Base-by-base conservation (phyloP, 73 alveolate genomes). In the Tetrahymena elliotti region DNA sequence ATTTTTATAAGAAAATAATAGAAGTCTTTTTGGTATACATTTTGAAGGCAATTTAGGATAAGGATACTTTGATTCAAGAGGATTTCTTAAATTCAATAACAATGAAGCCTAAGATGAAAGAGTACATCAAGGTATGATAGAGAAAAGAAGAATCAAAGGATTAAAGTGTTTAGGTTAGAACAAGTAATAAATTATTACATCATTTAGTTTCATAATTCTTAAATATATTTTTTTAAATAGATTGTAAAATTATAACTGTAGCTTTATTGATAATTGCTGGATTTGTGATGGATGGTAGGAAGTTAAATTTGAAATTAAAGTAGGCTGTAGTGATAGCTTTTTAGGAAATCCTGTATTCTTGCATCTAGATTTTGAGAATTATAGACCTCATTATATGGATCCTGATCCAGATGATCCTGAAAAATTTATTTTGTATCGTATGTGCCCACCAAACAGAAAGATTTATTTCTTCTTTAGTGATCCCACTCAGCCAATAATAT, bases 211-310 rank as follows among this genome's bases (percentile, higher is more conserved):
- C 33, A 84, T 52, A 94, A 39, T 84, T 20, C 34, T 94, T 16
- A 92, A 82, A 35, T 94, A 88, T 52, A 34, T 52, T 13, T 94
- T 84, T 37, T 47, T 84, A 5, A 94, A 94, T 35, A 84, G 96
- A 84, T 52, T 94, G 20, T 88, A 94, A 92, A 94, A 94, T n/a
- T 82, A 54, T 31, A 54, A 94, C 40, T 94, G 84, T 22, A 94
- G 83, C 38, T 47, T 93, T 33, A 84, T 84, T 33, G 96, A 94
- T 88, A 84, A 94, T 35, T 94, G 96, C n/a, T 94, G 96, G 96
- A 68, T 94, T 52, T 94, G 96, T 94, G 96, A 94, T 31, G 96
- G 96, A n/a, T 94, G 96, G 96, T 38, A 88, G 24, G 96, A 94
- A 94, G 92, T 94, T 7, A 94, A 94, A 37, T 94, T 94, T 88